Base-by-base conservation (phyloP, 805 yeast genomes). In the Groenewaldozyma salmanticensis region DNA sequence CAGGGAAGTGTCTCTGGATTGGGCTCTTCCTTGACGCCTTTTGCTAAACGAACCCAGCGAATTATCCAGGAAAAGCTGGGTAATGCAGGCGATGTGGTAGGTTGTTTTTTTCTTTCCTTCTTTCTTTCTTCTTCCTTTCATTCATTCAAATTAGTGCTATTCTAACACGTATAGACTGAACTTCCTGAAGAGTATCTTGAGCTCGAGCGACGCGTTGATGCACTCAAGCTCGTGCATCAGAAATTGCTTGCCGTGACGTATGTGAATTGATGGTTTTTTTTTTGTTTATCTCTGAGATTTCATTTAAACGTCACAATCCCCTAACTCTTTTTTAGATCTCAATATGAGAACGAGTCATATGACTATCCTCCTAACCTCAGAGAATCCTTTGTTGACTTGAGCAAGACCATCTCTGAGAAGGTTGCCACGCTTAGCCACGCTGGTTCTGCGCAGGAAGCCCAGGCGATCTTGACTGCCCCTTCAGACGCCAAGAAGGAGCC, bases 1-100 rank as follows among this genome's bases (percentile, higher is more conserved):
- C 53, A 53, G 42, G 61, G 59, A 33, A 46, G 56, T 21, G 63
- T 60, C 21, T 43, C 58, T 19, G 70, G 63, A 13, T 34, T 65
- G 16, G 53, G 63, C 35, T 51, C 66, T 27, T 61, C 66, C 47
- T 66, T 83, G 59, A 77, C 81, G 52, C 84, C 85, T 15, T 66
- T 81, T 46, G 94, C 94, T 33, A 83, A 79, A 62, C 75, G 94
- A 57, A 84, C 95, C 15, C 75, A 79, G 37, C 76, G 92, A 46
- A 59, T 80, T 58, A 75, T 85, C 35, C 90, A 83, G 61, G 95
- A 85, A 61, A 74, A 66, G 52, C 72, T 85, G 21, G 94, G 94
- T 37, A 75, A 79, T 50, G 83, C 79, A 31, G 85, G 80, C 40
- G 94, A 85, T 56, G 80, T 82, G 47, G 61, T 57, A 44, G 4